phyloP scores from a whole-genome alignment of 108 stramenopile species.

The Seminavis robusta region DNA sequence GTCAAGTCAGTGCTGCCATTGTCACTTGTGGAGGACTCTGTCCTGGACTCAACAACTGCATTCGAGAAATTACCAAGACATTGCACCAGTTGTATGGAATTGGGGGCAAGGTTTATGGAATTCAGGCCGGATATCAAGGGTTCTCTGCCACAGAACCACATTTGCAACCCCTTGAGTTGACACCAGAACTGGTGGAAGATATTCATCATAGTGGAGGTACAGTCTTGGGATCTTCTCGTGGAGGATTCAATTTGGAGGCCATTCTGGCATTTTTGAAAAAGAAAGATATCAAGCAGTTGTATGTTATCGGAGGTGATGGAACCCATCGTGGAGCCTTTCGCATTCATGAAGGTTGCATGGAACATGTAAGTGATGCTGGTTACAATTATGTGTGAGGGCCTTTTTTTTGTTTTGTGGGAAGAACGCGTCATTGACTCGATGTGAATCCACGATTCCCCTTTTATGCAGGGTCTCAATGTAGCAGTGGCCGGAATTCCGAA shows the following conservation, averaged over 20 bases:
- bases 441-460: background rate
- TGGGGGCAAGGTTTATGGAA: constrained; percentile 83
- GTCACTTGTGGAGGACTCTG: constrained; percentile 95
- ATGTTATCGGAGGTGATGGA: constrained; percentile 98
- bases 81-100: constrained; percentile 79
- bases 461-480: constrained; percentile 75
- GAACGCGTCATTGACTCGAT: too few species aligned
- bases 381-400: background rate
- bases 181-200: constrained; percentile 71
- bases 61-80: constrained; percentile 88
- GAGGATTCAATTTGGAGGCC: constrained; percentile 93
- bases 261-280: constrained; percentile 71
- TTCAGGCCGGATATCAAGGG: constrained; percentile 90
- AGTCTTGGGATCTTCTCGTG: constrained; percentile 86
- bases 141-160: constrained; percentile 62
- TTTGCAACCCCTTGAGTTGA: constrained; percentile 69
- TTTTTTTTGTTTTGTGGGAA: background rate
- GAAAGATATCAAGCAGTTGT: constrained; percentile 81
- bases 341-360: constrained; percentile 90
- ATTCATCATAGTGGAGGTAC: constrained; percentile 96
- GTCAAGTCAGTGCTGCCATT: constrained; percentile 89
- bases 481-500: constrained; percentile 97
- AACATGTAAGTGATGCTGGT: constrained; percentile 35
- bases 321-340: constrained; percentile 94
- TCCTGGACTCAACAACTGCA: constrained; percentile 96